Percentiles rank a stretch among this genome's conserved stretches.
phyloP scores from a whole-genome alignment of 805 yeast genomes.

The Hanseniaspora pseudoguilliermondii region DNA sequence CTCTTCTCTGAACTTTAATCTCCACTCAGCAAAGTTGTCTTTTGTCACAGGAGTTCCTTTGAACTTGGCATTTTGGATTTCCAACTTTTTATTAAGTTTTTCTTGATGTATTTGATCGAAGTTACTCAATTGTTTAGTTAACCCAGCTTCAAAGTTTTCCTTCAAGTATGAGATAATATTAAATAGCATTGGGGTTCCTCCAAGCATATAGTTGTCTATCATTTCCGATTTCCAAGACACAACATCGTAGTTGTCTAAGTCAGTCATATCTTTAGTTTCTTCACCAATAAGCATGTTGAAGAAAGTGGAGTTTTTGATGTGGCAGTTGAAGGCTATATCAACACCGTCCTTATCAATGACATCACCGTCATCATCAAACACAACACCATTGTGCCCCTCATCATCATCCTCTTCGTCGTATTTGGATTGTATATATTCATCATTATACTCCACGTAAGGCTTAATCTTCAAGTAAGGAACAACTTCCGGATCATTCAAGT shows the following conservation, averaged over 20 bases:
- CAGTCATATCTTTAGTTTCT: conserved; percentile 2
- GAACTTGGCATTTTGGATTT: conserved; percentile 79
- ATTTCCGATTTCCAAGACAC: conserved; percentile 3
- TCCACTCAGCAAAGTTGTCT: conserved; percentile 66
- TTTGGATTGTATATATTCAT: conserved; percentile 6
- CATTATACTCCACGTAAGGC: conserved; percentile 2
- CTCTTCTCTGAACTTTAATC: conserved; percentile 56
- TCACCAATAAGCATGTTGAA: background rate
- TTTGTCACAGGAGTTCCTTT: conserved; percentile 78
- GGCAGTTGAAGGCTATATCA: conserved; percentile 10
- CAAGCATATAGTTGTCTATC: conserved; percentile 43
- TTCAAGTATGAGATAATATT: conserved; percentile 64
- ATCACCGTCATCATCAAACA: conserved; percentile 13
- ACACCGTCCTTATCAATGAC: conserved; percentile 10
- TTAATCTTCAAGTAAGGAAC: conserved; percentile 4
- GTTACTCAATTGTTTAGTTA: conserved; percentile 41
- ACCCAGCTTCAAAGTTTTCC: conserved; percentile 63
- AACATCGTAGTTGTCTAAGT: conserved; percentile 4
- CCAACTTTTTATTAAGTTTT: conserved; percentile 51
- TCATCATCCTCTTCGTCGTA: conserved; percentile 3
- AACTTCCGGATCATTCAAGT: conserved; percentile 2
- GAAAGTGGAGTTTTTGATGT: conserved; percentile 7
- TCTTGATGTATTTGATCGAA: conserved; percentile 49
- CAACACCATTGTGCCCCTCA: background rate
- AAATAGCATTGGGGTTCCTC: conserved; percentile 89